These are phyloP conservation scores for Heliophila coronopifolia DNA, from an alignment of 441 rosid genomes.

Conservation along the genomic window DNA sequence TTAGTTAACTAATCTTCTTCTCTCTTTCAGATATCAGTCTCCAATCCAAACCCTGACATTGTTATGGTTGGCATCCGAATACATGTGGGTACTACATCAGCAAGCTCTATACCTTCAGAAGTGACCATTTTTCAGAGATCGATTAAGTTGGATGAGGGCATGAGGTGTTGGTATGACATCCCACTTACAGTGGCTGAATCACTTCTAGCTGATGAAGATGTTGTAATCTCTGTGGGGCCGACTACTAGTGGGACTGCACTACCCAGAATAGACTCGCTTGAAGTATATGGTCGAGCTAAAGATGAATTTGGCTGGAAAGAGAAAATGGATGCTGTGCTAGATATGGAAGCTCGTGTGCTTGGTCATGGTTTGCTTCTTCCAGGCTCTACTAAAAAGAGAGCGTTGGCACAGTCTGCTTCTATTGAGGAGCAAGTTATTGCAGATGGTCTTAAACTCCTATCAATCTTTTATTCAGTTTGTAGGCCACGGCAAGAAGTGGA, in stretches of 20 bases:
- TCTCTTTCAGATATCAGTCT: slow-evolving; percentile 68
- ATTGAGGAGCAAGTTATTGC: slow-evolving; percentile 93
- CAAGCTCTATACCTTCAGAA: slow-evolving; percentile 92
- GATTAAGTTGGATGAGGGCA: slow-evolving; percentile 95
- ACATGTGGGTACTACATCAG: slow-evolving; percentile 90
- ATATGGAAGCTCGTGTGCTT: slow-evolving; percentile 95
- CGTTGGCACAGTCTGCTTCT: slow-evolving; percentile 62
- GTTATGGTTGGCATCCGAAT: slow-evolving; percentile 99
- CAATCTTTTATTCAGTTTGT: slow-evolving; percentile 58
- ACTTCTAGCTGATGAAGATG: slow-evolving; percentile 98
- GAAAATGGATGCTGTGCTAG: slow-evolving; percentile 88
- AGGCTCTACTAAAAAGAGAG: slow-evolving; percentile 68
- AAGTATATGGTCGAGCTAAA: slow-evolving; percentile 96
- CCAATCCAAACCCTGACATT: slow-evolving; percentile 91
- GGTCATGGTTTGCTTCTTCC: slow-evolving; percentile 66
- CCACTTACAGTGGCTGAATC: slow-evolving; percentile 99
- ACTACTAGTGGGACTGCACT: slow-evolving; percentile 76
- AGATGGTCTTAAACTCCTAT: slow-evolving; percentile 88
- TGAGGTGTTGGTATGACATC: slow-evolving; percentile 97
- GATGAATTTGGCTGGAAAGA: slow-evolving; percentile 99
- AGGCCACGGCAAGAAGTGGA: slow-evolving; percentile 59
- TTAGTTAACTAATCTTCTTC: slow-evolving; percentile 13
- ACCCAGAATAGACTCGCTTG: slow-evolving; percentile 94
- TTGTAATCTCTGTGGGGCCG: slow-evolving; percentile 77
- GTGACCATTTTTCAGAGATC: slow-evolving; percentile 89